phyloP scores from a whole-genome alignment of 768 basidiomycete genomes.

The Leccinum barrowsii region DNA sequence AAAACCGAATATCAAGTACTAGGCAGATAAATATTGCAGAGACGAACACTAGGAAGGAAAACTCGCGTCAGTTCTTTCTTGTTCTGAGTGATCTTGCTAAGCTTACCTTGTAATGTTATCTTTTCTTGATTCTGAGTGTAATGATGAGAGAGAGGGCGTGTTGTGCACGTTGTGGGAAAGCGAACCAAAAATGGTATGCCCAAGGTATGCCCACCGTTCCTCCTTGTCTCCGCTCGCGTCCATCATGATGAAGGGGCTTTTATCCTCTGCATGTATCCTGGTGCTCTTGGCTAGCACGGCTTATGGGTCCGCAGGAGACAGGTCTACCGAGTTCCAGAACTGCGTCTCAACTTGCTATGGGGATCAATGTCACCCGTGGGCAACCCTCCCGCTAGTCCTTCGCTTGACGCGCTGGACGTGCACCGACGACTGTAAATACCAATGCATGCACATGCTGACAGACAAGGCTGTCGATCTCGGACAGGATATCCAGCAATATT shows the following conservation, averaged over 20 bases:
- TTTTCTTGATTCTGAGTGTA: background rate
- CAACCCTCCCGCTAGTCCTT: constrained; percentile 50
- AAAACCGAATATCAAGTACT: background rate
- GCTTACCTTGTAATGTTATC: background rate
- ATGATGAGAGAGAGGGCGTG: background rate
- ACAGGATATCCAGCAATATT: constrained; percentile 64
- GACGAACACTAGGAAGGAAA: background rate
- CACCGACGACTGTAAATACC: constrained; percentile 82
- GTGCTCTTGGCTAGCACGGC: constrained; percentile 6
- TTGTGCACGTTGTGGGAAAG: background rate
- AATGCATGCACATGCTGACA: constrained; percentile 81
- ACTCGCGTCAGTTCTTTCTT: background rate
- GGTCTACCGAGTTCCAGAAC: constrained; percentile 32
- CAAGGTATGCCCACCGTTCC: background rate
- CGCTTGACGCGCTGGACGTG: constrained; percentile 84
- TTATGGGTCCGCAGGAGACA: constrained; percentile 32
- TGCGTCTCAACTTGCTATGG: constrained; percentile 37
- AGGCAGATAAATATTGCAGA: background rate
- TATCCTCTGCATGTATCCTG: constrained; percentile 14
- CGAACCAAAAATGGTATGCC: background rate
- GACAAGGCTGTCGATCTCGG: constrained; percentile 46
- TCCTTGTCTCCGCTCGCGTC: background rate
- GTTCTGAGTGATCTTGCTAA: too few species aligned
- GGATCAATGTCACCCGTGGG: constrained; percentile 9
- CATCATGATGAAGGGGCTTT: constrained; percentile 13